Percentiles rank a stretch among this genome's conserved stretches.
Conservation (phyloP, 768 basidiomycete genomes). For the Tylopilus vinaceipallidus region DNA sequence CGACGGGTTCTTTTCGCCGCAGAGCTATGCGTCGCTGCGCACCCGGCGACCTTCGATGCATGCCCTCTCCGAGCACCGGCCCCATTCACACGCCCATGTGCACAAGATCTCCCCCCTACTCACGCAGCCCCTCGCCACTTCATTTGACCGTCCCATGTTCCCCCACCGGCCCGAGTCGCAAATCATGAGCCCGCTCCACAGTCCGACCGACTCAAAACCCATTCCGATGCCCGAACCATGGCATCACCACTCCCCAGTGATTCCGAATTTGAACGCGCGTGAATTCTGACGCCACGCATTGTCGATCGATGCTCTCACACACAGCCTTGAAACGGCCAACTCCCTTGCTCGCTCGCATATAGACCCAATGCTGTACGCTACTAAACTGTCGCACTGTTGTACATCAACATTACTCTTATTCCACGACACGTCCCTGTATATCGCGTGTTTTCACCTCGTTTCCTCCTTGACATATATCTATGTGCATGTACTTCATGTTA, state of each 20-base stretch:
- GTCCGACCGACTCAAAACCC: background rate
- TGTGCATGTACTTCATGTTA: background rate
- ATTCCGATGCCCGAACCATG: conserved; percentile 29
- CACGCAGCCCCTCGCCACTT: background rate
- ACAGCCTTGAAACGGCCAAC: background rate
- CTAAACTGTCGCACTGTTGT: conserved; percentile 10
- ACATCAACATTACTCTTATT: conserved; percentile 1
- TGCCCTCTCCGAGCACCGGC: background rate
- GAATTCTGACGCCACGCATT: conserved; percentile 12
- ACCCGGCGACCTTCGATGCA: conserved; percentile 12
- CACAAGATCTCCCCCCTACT: too few species aligned
- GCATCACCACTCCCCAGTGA: conserved; percentile 1
- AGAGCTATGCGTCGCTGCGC: conserved; percentile 1
- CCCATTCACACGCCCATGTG: too few species aligned
- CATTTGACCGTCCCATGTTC: conserved; percentile 4
- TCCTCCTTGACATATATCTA: background rate
- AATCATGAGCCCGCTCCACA: conserved; percentile 10
- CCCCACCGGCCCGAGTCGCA: conserved; percentile 1
- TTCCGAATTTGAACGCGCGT: conserved; percentile 1
- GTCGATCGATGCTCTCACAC: conserved; percentile 13
- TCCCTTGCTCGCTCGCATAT: background rate
- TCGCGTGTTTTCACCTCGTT: background rate
- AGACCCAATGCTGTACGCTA: conserved; percentile 6
- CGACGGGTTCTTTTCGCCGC: conserved; percentile 12
- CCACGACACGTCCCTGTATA: conserved; percentile 4